Base-by-base conservation (phyloP, 257 asterid genomes). In the Solanum commersonii region DNA sequence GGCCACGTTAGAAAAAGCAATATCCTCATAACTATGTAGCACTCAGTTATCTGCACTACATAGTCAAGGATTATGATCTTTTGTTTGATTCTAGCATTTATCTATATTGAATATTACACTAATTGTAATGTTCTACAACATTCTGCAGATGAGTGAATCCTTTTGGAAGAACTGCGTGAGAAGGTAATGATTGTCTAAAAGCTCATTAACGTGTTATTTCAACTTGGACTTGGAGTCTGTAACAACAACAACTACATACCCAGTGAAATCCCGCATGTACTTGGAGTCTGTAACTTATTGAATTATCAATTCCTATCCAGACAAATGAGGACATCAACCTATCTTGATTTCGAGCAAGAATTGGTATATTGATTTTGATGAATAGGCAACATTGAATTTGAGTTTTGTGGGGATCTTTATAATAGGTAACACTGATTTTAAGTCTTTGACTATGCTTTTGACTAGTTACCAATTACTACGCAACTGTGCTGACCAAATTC, bases 141-240 rank as follows among this genome's bases (percentile, higher is more conserved):
- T 89, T 98, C 99, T 83, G 99, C 99, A 81, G 99, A 95, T 95
- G 98, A 96, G 91, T 94, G 98, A 91, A 95, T 96, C 83, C 93
- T 96, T 86, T 90, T 96, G 93, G 99, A 96, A 90, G 99, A 95
- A 88, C 89, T 96, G 88, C 96, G 98, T n/a, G 91, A 89, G 87
- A 95, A 96, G 98, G 99, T 95, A 88, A 87, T 29, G 49, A n/a
- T 60, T 85, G 81, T 49, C 74, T 52, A 85, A 44, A 88, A 78
- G 86, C 90, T 89, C 65, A 74, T 70, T 85, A 67, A 78, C 22
- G 15, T 68, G 89, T 83, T 59, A 73, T 87, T 40, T 70, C 86
- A 85, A 38, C 44, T 38, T 38, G 42, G 11, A 40, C 79, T 73
- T 86, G 86, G 34, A 70, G 38, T 63, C 35, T 85, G 56, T 70